Evolutionary conservation across 2,329 filamentous ascomycete genomes (phyloP), one percentile per base, ranked within the genome.

Genomic region (Scedosporium dehoogii): DNA sequence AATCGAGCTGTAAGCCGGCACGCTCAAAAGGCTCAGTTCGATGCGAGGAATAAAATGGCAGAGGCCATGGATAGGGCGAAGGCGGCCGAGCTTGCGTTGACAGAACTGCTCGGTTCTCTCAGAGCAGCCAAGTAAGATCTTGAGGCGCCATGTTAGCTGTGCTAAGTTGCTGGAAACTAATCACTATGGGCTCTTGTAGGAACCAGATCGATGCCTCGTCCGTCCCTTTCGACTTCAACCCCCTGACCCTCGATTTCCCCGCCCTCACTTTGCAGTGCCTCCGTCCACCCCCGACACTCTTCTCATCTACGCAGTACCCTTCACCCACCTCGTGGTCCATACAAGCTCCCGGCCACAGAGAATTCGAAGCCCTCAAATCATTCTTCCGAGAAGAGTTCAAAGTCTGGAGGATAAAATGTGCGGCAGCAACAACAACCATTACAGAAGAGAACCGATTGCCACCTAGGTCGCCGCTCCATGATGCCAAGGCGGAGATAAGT

Each of bases 231-330:
- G 89, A 93, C 66, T 96, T 96, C 75, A 90, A 97, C 67, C 89
- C 93, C 41, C 84, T 92, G 64, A 81, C 89, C 4, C 85, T 96
- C 71, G 91, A 91, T 64, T 97, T 96, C 69, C 91, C 92, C 6
- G 87, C 89, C 6, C 81, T 97, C 48, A 91, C 88, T 42, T 83
- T 97, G 10, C 90, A 89, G 66, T 88, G 93, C 67, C 84, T 97
- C 1, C 85, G 89, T 42, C 81, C 90, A 9, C 91, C 92, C 3
- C 87, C 90, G 3, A 94, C 91, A 0, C 79, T 97, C 6, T 93
- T 92, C 75, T 89, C 90, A 9, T 84, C 87, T 0, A 90, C 88
- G 6, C 91, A 92, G 33, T 88, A 96, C 69, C 80, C 91, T 1
- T 91, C 88, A 0, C 80, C 85, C 21, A 85, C 87, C 3, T 94